Percentiles rank a stretch among this genome's conserved stretches.
phyloP scores from a whole-genome alignment of 2,329 filamentous ascomycete species.

The Metarhizium rileyi region DNA sequence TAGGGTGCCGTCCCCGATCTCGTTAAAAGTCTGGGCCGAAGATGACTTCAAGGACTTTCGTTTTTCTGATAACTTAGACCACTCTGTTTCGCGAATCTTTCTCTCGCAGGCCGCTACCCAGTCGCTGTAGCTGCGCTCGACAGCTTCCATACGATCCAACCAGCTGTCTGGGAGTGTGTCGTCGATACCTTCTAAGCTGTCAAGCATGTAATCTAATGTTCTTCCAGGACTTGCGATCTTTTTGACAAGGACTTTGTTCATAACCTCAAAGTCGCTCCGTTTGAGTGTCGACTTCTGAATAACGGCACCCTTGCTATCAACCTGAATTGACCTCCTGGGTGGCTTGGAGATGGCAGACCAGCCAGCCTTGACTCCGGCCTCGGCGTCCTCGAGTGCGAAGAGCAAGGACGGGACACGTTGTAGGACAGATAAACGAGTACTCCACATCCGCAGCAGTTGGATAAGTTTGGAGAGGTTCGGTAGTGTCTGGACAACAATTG shows the following conservation, averaged over 20 bases:
- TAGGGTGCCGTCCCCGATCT: not conserved
- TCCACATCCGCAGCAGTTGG: constrained; percentile 68
- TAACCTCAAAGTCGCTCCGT: constrained; percentile 42
- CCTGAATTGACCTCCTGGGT: constrained; percentile 11
- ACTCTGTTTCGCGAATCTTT: constrained; percentile 60
- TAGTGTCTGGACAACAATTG: constrained; percentile 80
- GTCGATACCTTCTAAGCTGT: constrained; percentile 70
- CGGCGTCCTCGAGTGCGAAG: constrained; percentile 53
- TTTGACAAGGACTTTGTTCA: constrained; percentile 53
- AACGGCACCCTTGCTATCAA: constrained; percentile 9
- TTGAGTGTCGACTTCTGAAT: constrained; percentile 22
- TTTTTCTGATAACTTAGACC: constrained; percentile 12
- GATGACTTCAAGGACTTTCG: constrained; percentile 1
- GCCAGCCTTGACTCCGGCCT: constrained; percentile 53
- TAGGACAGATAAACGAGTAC: constrained; percentile 63
- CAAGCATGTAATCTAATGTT: constrained; percentile 75
- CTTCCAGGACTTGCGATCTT: constrained; percentile 62
- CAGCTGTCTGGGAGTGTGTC: constrained; percentile 80
- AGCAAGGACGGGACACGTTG: constrained; percentile 63
- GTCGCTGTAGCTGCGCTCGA: constrained; percentile 67
- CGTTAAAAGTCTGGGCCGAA: not conserved
- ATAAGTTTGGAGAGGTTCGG: constrained; percentile 69
- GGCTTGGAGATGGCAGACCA: constrained; percentile 50
- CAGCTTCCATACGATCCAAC: constrained; percentile 75
- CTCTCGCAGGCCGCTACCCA: constrained; percentile 75